Evolutionary conservation across 2,329 filamentous ascomycete genomes (phyloP), one percentile per base, ranked within the genome.

Genomic region (Metarhizium anisopliae): DNA sequence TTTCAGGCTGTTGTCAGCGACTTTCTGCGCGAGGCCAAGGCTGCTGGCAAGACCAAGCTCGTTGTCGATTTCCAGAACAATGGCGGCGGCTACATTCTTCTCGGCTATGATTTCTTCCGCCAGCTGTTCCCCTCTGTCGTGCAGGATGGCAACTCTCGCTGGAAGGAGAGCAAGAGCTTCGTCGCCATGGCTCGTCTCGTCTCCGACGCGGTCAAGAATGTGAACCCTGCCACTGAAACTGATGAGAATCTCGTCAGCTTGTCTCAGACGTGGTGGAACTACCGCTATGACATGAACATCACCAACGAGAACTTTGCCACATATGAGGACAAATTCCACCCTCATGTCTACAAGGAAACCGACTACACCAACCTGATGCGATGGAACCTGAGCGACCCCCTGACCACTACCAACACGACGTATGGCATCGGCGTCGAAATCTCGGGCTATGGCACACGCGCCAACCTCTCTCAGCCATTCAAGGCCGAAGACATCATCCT

Each of bases 81-180:
- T 60, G 78, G 76, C 2, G 83, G 83, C 47, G 83, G 83, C 29
- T 76, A 74, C 14, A 78, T 85, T 49, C 64, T 83, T 7, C 74
- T 79, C n/a, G 83, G 80, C 16, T 83, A 82, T 60, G 82, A 85
- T 62, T 72, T 86, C 30, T 85, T 85, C 70, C 79, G 80, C 54
- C 70, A 79, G 64, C 70, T 84, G 0, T 79, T 81, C 56, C 64
- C 65, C 3, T n/a, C 53, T 3, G 74, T 79, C 52, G 32, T 50
- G 42, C 50, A 58, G 25, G 59, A 59, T 72, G 77, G 59, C 60
- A 73, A 60, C 63, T 70, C 69, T 16, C 70, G 69, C 47, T 74
- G 72, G 72, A 70, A 71, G 49, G 65, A 68, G 30, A 69, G 63
- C 54, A 62, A 67, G 6, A 68, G 74, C 20, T 80, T 78, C 49